Conservation (phyloP, 352 stramenopile species). For the Globisporangium solare region DNA sequence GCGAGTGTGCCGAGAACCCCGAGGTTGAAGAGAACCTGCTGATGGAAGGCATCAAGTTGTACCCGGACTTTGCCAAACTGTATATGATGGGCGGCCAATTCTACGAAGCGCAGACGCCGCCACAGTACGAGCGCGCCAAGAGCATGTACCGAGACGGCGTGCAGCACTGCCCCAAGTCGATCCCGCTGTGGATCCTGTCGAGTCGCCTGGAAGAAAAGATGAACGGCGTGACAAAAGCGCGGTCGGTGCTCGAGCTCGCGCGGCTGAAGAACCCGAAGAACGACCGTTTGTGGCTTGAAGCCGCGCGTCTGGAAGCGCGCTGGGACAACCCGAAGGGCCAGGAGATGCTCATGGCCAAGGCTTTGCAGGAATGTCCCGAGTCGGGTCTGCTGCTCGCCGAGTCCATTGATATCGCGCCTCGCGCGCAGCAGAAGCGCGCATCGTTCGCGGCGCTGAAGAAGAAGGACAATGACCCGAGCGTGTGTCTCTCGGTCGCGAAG, state of each 20-base stretch:
- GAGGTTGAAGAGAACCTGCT: slow-evolving; percentile 84
- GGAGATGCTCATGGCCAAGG: slow-evolving; percentile 95
- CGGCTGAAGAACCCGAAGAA: slow-evolving; percentile 95
- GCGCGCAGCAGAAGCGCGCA: slow-evolving; percentile 94
- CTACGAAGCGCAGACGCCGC: slow-evolving; percentile 56
- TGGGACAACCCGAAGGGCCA: slow-evolving; percentile 92
- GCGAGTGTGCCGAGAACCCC: slow-evolving; percentile 67
- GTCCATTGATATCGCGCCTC: slow-evolving; percentile 92
- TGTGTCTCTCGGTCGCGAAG: slow-evolving; percentile 96
- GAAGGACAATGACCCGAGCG: slow-evolving; percentile 95
- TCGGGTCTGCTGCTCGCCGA: slow-evolving; percentile 95
- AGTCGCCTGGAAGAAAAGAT: slow-evolving; percentile 92
- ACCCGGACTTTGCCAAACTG: slow-evolving; percentile 92
- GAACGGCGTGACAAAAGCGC: slow-evolving; percentile 92
- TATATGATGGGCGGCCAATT: slow-evolving; percentile 98
- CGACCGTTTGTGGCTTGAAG: slow-evolving; percentile 94
- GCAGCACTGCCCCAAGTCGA: slow-evolving; percentile 89
- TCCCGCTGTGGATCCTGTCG: slow-evolving; percentile 93
- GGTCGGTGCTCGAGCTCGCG: slow-evolving; percentile 95
- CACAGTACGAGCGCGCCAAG: slow-evolving; percentile 73
- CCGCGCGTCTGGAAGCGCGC: slow-evolving; percentile 91
- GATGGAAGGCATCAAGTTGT: slow-evolving; percentile 87
- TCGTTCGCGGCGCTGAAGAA: slow-evolving; percentile 95
- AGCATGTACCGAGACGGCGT: slow-evolving; percentile 93
- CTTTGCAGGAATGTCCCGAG: slow-evolving; percentile 95